Evolutionary conservation across 257 asterid genomes (phyloP).

Genomic region (Jaltomata sinuosa): DNA sequence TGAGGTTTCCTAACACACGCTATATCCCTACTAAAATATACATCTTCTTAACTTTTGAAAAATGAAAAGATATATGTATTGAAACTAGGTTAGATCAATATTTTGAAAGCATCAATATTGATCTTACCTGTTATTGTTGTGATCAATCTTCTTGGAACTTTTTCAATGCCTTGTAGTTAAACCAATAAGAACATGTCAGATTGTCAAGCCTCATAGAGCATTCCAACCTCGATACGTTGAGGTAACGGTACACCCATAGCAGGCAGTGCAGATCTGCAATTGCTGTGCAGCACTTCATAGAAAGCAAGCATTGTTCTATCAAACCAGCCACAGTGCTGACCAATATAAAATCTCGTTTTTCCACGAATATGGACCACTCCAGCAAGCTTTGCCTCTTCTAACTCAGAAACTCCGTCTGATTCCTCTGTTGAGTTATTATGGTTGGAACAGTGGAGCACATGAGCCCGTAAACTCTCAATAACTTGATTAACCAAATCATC

Average conservation of each 20-base stretch:
- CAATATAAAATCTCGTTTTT: slow-evolving; percentile 35
- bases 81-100: neutral
- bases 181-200: neutral
- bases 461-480: slow-evolving; percentile 11
- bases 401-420: neutral
- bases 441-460: slow-evolving; percentile 4
- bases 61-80: neutral
- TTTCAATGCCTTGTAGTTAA: neutral
- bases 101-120: neutral
- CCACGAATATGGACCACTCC: slow-evolving; percentile 45
- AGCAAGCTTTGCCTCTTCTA: slow-evolving; percentile 20
- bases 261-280: slow-evolving; percentile 43
- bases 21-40: neutral
- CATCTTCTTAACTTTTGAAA: neutral
- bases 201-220: slow-evolving; percentile 28
- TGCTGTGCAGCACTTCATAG: slow-evolving; percentile 53
- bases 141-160: neutral
- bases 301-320: slow-evolving; percentile 34
- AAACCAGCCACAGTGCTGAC: slow-evolving; percentile 31
- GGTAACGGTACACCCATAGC: slow-evolving; percentile 34
- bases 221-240: slow-evolving; percentile 56
- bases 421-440: neutral
- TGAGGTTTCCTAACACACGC: neutral
- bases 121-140: neutral
- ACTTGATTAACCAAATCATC: slow-evolving; percentile 27